Conservation (phyloP, 2,329 filamentous ascomycete genomes). For the Didymella sp. region DNA sequence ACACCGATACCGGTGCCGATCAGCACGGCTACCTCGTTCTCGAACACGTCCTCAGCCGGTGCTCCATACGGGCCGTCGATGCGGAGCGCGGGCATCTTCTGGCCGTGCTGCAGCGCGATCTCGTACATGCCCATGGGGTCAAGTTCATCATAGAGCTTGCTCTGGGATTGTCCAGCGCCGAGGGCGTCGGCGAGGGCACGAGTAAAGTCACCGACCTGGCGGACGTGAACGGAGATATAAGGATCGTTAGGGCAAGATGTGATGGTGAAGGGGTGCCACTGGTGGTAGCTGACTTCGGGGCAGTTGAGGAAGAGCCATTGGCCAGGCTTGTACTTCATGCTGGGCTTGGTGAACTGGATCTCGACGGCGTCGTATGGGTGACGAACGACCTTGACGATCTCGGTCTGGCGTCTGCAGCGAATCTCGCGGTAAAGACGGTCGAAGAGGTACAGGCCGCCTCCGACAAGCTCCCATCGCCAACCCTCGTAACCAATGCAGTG, state of each 20-base stretch:
- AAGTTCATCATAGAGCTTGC: constrained; percentile 87
- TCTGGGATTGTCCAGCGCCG: constrained; percentile 86
- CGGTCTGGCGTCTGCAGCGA: constrained; percentile 79
- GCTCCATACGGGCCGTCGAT: constrained; percentile 97
- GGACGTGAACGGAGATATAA: constrained; percentile 92
- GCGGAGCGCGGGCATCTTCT: constrained; percentile 86
- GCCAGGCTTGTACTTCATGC: constrained; percentile 96
- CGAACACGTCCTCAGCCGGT: constrained; percentile 95
- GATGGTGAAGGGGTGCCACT: constrained; percentile 99
- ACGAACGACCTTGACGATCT: constrained; percentile 91
- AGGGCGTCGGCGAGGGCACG: constrained; percentile 90
- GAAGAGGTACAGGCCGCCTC: constrained; percentile 81
- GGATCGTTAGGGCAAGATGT: constrained; percentile 96
- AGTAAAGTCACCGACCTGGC: constrained; percentile 97
- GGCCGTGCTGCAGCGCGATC: constrained; percentile 89
- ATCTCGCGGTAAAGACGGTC: constrained; percentile 94
- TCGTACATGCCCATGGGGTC: constrained; percentile 98
- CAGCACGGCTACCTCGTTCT: constrained; percentile 86
- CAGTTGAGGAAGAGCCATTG: constrained; percentile 98
- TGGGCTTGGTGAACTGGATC: constrained; percentile 95
- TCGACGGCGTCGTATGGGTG: constrained; percentile 98
- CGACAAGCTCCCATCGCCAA: constrained; percentile 95
- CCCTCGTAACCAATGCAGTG: constrained; percentile 96
- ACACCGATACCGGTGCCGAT: constrained; percentile 88
- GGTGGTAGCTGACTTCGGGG: constrained; percentile 82